Percentiles rank a stretch among this genome's conserved stretches.
Evolutionary conservation across 2,329 filamentous ascomycete species (phyloP).

Genomic region (Orbilia blumenaviensis): DNA sequence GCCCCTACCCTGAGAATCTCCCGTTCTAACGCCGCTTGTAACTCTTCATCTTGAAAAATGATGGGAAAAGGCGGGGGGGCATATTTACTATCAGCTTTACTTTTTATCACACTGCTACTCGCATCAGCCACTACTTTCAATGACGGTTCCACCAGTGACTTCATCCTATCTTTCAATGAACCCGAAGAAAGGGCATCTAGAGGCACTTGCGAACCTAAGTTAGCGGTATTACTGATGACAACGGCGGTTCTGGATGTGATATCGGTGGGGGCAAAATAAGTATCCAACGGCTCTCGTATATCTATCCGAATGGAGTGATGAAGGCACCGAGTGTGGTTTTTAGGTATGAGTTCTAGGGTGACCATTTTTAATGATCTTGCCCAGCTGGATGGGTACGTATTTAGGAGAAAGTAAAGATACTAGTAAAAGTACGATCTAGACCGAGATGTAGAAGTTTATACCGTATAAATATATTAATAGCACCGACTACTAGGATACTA

Average conservation of each 20-base stretch:
- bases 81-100: background rate
- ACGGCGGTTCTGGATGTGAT: background rate
- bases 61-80: background rate
- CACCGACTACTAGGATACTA: too few species aligned
- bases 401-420: too few species aligned
- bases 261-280: background rate
- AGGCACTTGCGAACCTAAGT: background rate
- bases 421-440: too few species aligned
- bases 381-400: too few species aligned
- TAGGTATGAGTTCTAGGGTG: background rate
- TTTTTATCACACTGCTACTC: background rate
- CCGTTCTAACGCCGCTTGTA: conserved; percentile 5
- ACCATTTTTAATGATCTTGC: conserved; percentile 17
- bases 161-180: background rate
- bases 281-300: background rate
- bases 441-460: too few species aligned
- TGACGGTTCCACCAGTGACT: background rate
- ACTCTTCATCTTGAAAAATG: background rate
- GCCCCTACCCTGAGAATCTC: background rate
- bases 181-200: too few species aligned
- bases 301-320: background rate
- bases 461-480: too few species aligned
- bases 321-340: background rate
- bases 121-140: background rate
- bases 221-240: background rate